Evolutionary conservation across 352 stramenopile species (phyloP).

Genomic region (Albugo candida): DNA sequence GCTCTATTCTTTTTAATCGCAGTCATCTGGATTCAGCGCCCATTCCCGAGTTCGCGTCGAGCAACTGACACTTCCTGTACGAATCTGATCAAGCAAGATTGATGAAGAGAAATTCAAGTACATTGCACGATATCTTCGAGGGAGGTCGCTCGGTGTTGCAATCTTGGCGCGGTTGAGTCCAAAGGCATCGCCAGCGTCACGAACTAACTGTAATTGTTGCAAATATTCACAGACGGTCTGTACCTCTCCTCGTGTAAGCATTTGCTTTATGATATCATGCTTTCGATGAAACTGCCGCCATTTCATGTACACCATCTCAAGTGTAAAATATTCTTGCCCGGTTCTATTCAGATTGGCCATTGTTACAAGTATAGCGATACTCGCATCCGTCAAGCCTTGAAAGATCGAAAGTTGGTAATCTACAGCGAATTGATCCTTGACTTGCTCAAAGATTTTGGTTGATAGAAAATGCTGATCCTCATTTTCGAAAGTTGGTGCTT

Average conservation of each 20-base stretch:
- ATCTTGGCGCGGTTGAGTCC: conserved; percentile 32
- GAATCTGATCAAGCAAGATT: conserved; percentile 53
- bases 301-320: conserved; percentile 69
- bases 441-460: conserved; percentile 14
- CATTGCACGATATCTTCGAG: conserved; percentile 50
- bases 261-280: conserved; percentile 37
- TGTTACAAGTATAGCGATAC: conserved; percentile 51
- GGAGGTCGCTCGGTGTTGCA: conserved; percentile 17
- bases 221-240: conserved; percentile 60
- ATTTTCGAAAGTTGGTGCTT: background rate
- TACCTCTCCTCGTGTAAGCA: conserved; percentile 46
- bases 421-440: conserved; percentile 38
- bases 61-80: conserved; percentile 46
- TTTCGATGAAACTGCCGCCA: conserved; percentile 68
- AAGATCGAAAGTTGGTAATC: conserved; percentile 56
- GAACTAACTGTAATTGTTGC: conserved; percentile 43
- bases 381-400: conserved; percentile 34
- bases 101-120: conserved; percentile 50
- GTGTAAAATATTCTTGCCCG: conserved; percentile 38
- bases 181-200: conserved; percentile 55
- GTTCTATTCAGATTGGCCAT: conserved; percentile 64
- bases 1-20: too few species aligned
- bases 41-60: conserved; percentile 57
- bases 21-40: conserved; percentile 23
- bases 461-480: conserved; percentile 7